Base-by-base conservation (phyloP, 768 basidiomycete genomes). In the Pleurotus tuber-regium region DNA sequence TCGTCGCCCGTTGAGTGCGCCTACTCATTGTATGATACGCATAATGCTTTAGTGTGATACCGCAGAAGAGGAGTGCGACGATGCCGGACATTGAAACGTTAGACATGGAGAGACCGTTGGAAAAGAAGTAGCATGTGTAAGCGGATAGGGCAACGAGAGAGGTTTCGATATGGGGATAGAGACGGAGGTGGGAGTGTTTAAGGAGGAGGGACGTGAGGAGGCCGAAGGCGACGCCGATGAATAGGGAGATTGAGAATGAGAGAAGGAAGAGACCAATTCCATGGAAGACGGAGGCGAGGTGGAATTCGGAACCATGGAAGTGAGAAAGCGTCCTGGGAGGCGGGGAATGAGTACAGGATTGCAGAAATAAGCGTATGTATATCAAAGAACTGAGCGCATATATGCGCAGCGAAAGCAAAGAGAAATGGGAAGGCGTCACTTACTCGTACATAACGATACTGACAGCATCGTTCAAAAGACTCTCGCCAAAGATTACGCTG, bases 361-460 rank as follows among this genome's bases (percentile, higher is more conserved):
- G n/a, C n/a, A n/a, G n/a, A n/a, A n/a, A n/a, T n/a, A n/a, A n/a
- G n/a, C n/a, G n/a, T n/a, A n/a, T n/a, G n/a, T n/a, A n/a, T n/a
- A n/a, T n/a, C n/a, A n/a, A n/a, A n/a, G n/a, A n/a, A n/a, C n/a
- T n/a, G n/a, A n/a, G n/a, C n/a, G n/a, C n/a, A n/a, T n/a, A n/a
- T n/a, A n/a, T n/a, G n/a, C n/a, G n/a, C n/a, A n/a, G n/a, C n/a
- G n/a, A n/a, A n/a, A n/a, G n/a, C 30, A 21, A 7, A 28, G 19
- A 26, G 4, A 28, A 46, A 41, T 36, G 36, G 30, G 38, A 47
- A 54, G 9, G 8, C 24, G 16, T 12, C 54, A 88, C 94, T 77
- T 66, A 98, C 94, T 99, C 97, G 70, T 98, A 98, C 90, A 99
- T 94, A 68, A 98, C 95, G 74, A 98, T 98, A 79, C 92, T 93